Evolutionary conservation across 139 green algal species (phyloP), one percentile per base, ranked within the genome.

Genomic region (Dunaliella sp.): DNA sequence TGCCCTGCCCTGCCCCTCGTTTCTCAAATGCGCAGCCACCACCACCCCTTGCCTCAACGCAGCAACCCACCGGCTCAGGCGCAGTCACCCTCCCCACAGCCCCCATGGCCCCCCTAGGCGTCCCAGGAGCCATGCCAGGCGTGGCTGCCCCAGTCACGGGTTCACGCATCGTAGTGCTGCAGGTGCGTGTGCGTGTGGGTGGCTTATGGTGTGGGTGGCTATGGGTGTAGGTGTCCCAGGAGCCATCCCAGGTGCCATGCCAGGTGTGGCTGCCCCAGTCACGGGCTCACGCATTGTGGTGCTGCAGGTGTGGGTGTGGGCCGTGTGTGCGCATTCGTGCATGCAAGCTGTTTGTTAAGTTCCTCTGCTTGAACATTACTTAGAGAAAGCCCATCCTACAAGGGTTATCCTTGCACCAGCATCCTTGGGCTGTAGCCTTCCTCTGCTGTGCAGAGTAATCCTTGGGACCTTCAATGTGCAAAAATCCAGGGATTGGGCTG

Each of bases 211-310:
- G n/a, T n/a, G n/a, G n/a, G n/a, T n/a, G n/a, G n/a, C n/a, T n/a
- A n/a, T n/a, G n/a, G n/a, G n/a, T n/a, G n/a, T n/a, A n/a, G n/a
- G n/a, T n/a, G n/a, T n/a, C n/a, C n/a, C n/a, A n/a, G n/a, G n/a
- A n/a, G n/a, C n/a, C n/a, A n/a, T n/a, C n/a, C n/a, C n/a, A n/a
- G 48, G 22, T 38, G 78, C 32, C 33, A 48, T 83, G 35, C 30
- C 34, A 58, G 78, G 72, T 25, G 2, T 25, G 2, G 26, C 0
- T 87, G 88, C 33, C 7, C 48, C 48, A 65, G 48, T 65, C 7
- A 26, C 16, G 48, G 89, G 90, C 79, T 94, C 89, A 31, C 89
- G 92, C 78, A 93, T 96, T 37, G 86, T 96, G 48, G 85, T 93
- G 38, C 88, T 97, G 31, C 90, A 91, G 35, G 48, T 16, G 16